Percentiles rank a stretch among this genome's conserved stretches.
phyloP scores from a whole-genome alignment of 208 protist genomes.

The Wallacemonas sp. region DNA sequence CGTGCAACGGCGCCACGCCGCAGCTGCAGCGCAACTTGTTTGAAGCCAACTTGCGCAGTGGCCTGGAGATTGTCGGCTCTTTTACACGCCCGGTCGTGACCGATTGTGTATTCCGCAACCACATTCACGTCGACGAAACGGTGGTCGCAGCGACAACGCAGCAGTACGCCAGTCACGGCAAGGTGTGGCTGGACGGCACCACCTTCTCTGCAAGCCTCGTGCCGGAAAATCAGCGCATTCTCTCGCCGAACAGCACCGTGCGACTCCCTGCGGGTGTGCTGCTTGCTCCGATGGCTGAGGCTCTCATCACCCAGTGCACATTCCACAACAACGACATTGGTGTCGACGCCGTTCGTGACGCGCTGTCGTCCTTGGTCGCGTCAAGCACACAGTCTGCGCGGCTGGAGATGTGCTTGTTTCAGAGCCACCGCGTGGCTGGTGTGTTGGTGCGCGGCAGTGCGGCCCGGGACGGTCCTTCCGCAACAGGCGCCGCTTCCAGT shows the following conservation, averaged over 20 bases:
- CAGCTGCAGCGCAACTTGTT: constrained; percentile 67
- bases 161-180: constrained; percentile 31
- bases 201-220: constrained; percentile 36
- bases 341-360: constrained; percentile 57
- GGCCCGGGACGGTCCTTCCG: background rate
- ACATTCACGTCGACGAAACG: constrained; percentile 16
- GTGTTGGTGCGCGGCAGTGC: constrained; percentile 48
- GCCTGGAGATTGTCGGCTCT: constrained; percentile 65
- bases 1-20: constrained; percentile 65
- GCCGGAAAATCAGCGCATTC: constrained; percentile 38
- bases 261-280: constrained; percentile 53
- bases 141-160: background rate
- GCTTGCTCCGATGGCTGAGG: constrained; percentile 37
- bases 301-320: constrained; percentile 37
- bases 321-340: constrained; percentile 80
- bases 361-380: constrained; percentile 3
- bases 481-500: background rate
- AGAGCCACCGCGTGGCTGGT: constrained; percentile 34
- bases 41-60: constrained; percentile 59
- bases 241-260: constrained; percentile 26
- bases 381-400: constrained; percentile 11
- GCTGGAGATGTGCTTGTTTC: constrained; percentile 36
- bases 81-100: constrained; percentile 42
- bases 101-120: constrained; percentile 62
- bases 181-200: constrained; percentile 29